Evolutionary conservation across 257 asterid genomes (phyloP).

Genomic region (Phtheirospermum japonicum): DNA sequence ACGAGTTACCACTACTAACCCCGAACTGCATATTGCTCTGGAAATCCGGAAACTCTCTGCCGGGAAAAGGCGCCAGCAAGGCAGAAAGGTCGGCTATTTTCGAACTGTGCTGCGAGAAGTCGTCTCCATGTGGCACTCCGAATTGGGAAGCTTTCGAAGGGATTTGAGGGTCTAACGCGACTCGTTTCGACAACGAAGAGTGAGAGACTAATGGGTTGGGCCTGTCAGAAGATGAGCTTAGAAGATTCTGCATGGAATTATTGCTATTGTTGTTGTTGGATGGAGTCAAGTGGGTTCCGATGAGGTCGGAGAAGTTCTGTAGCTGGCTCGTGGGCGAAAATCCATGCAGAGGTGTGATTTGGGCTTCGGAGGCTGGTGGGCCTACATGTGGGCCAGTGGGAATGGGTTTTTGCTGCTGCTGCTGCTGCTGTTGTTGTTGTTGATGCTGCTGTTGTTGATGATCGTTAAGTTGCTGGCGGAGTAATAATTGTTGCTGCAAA

Average conservation of each 20-base stretch:
- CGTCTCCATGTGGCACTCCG: constrained; percentile 54
- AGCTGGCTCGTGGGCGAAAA: constrained; percentile 9
- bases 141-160: constrained; percentile 53
- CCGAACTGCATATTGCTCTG: constrained; percentile 32
- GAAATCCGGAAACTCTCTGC: constrained; percentile 61
- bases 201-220: constrained; percentile 44
- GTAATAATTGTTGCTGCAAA: constrained; percentile 69
- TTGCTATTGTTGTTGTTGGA: constrained; percentile 36
- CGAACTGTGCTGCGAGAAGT: constrained; percentile 46
- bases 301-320: constrained; percentile 55
- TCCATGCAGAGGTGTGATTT: constrained; percentile 42
- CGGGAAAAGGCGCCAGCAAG: constrained; percentile 59
- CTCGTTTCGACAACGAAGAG: constrained; percentile 65
- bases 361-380: constrained; percentile 33
- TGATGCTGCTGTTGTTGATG: constrained; percentile 42
- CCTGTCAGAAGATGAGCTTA: constrained; percentile 48
- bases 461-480: constrained; percentile 45
- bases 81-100: constrained; percentile 68
- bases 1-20: constrained; percentile 29
- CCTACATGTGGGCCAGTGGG: constrained; percentile 45
- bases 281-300: constrained; percentile 51
- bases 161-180: constrained; percentile 71
- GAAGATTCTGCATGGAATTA: constrained; percentile 50
- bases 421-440: constrained; percentile 48
- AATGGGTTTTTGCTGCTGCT: constrained; percentile 35